Percentiles rank a stretch among this genome's conserved stretches.
phyloP scores from a whole-genome alignment of 164 flowering plant genomes.

The Chimonanthus salicifolius region DNA sequence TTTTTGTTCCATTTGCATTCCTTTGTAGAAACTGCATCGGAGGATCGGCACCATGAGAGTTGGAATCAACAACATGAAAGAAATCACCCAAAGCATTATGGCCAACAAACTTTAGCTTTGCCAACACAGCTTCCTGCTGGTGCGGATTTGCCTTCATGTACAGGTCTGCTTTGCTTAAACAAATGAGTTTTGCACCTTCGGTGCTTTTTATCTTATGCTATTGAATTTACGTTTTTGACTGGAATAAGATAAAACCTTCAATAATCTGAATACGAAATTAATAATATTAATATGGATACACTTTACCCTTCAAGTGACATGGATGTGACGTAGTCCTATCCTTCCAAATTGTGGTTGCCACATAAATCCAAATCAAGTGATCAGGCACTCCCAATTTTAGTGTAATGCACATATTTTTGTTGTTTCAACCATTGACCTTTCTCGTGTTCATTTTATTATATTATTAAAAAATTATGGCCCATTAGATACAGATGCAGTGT shows the following conservation, averaged over 20 bases:
- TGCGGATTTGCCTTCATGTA: slow-evolving; percentile 83
- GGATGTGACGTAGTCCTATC: not conserved
- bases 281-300: not conserved
- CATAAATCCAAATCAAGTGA: not conserved
- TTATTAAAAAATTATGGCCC: not conserved
- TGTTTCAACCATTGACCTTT: too few relatives aligned
- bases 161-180: slow-evolving; percentile 34
- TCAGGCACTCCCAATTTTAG: not conserved
- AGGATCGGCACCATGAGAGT: slow-evolving; percentile 41
- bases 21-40: slow-evolving; percentile 44
- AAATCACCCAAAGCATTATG: slow-evolving; percentile 39
- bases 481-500: not conserved
- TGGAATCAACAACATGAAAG: slow-evolving; percentile 40
- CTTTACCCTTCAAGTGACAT: not conserved
- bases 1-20: not conserved
- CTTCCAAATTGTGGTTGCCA: too few relatives aligned
- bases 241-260: not conserved
- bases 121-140: slow-evolving; percentile 79
- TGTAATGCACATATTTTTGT: too few relatives aligned
- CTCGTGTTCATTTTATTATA: too few relatives aligned
- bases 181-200: not conserved
- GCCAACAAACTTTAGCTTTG: slow-evolving; percentile 40
- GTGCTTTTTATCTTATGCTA: not conserved
- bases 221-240: not conserved
- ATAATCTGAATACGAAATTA: not conserved